phyloP scores from a whole-genome alignment of 2,329 filamentous ascomycete genomes.

The Verticillium dahliae region DNA sequence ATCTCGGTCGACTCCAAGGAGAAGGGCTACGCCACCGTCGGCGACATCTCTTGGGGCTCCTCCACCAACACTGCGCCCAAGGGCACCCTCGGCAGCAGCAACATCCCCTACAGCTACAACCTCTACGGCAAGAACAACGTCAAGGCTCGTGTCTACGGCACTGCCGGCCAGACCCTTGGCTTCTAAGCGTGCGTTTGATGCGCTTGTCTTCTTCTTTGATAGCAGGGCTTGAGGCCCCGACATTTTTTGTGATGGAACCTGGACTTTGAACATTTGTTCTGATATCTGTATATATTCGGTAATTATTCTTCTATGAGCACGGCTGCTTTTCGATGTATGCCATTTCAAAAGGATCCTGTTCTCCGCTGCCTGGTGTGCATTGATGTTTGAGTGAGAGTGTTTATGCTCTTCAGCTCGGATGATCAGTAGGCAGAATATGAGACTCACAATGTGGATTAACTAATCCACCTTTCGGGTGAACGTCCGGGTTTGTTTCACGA shows the following conservation, averaged over 20 bases:
- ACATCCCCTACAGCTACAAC: conserved; percentile 43
- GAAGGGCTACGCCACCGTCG: conserved; percentile 32
- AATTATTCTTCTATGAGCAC: background rate
- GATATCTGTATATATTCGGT: background rate
- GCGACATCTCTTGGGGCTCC: conserved; percentile 35
- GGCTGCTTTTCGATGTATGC: background rate
- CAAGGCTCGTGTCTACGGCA: conserved; percentile 32
- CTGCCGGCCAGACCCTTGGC: conserved; percentile 29
- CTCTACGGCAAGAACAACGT: conserved; percentile 39
- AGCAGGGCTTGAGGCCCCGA: background rate
- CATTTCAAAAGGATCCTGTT: background rate
- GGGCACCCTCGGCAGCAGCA: conserved; percentile 43
- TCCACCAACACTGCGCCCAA: conserved; percentile 39
- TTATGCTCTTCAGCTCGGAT: too few species aligned
- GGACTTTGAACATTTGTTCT: background rate
- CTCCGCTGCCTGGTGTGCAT: too few species aligned
- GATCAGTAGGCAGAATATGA: too few species aligned
- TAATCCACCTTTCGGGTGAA: too few species aligned
- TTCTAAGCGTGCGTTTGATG: conserved; percentile 16
- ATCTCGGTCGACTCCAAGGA: conserved; percentile 31
- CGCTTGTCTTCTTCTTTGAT: background rate
- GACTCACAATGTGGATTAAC: too few species aligned
- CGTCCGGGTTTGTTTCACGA: too few species aligned
- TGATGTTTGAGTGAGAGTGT: too few species aligned
- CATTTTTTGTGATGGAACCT: background rate